Evolutionary conservation across 306 rosid genomes (phyloP), one percentile per base, ranked within the genome.

Genomic region (Malus sylvestris): DNA sequence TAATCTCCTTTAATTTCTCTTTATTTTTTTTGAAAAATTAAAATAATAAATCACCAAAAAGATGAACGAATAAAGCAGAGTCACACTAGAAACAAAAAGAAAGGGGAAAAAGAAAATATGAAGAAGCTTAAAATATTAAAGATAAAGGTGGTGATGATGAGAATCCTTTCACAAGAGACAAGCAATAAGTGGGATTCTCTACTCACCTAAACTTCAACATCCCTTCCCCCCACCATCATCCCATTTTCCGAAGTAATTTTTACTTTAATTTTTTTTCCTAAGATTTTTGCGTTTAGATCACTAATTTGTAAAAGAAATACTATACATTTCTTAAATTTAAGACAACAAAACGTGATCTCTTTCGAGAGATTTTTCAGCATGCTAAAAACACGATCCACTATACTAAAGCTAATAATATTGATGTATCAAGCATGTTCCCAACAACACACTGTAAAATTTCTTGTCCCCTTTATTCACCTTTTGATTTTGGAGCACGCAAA

Each of bases 151-250:
- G 63, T 72, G 68, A 87, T 83, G 87, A 85, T 73, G 29, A 77
- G 75, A 62, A 64, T 40, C 69, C 86, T 72, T 77, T 3, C 58
- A 70, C 53, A 86, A 87, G 86, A 84, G 89, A 87, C 90, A 87
- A 82, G 78, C 73, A 87, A 86, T 85, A 42, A 91, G 89, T 89
- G 96, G 85, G 87, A 85, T 84, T 86, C 82, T 83, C 76, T 72
- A 84, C 88, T 61, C 68, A 38, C 77, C 76, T 46, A 80, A 76
- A 76, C 66, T 16, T 35, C 72, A 51, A 45, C 81, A 73, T 73
- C 77, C 59, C 33, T 20, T 14, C n/a, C 74, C 76, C n/a, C 74
- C 76, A 52, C 65, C 71, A 32, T 55, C 45, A 53, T 19, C 25
- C 53, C 0, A 49, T 77, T 19, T 40, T 33, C 76, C 70, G 29